These are phyloP conservation scores for Termitomyces sp. DNA, from an alignment of 768 basidiomycete species.

Conservation along the genomic window DNA sequence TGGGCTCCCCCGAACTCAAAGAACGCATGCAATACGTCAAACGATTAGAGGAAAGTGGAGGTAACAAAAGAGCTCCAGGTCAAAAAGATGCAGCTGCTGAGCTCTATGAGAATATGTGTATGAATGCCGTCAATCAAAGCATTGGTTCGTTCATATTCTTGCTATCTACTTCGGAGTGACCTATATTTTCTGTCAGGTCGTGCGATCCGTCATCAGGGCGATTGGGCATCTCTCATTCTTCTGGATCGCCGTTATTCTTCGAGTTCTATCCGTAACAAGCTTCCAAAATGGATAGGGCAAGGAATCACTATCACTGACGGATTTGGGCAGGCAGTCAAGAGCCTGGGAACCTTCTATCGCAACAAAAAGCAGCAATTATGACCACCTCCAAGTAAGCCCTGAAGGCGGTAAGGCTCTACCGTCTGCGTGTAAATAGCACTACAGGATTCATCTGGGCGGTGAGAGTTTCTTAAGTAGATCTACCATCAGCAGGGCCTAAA, in stretches of 20 bases:
- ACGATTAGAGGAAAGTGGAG: constrained; percentile 42
- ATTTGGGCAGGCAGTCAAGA: constrained; percentile 69
- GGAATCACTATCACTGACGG: constrained; percentile 50
- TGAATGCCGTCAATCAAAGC: constrained; percentile 95
- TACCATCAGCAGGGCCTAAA: no score
- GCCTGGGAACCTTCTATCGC: constrained; percentile 64
- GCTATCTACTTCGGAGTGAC: neutral
- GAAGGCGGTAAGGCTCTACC: neutral
- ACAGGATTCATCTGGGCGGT: no score
- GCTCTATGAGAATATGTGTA: constrained; percentile 87
- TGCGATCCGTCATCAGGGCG: constrained; percentile 84
- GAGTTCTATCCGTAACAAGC: constrained; percentile 61
- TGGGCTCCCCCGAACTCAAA: constrained; percentile 83
- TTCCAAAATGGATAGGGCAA: constrained; percentile 88
- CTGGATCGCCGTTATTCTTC: constrained; percentile 80
- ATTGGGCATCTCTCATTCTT: constrained; percentile 89
- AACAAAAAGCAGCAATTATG: constrained; percentile 31
- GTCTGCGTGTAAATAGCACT: no score
- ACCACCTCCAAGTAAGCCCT: neutral
- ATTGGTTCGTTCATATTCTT: constrained; percentile 57
- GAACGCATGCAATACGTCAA: constrained; percentile 91
- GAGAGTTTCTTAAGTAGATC: no score
- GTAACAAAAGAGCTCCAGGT: constrained; percentile 24
- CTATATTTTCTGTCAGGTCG: constrained; percentile 48
- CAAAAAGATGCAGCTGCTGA: constrained; percentile 69